Base-by-base conservation (phyloP, 192 early-diverging fungal species). In the Gonapodya sp. region DNA sequence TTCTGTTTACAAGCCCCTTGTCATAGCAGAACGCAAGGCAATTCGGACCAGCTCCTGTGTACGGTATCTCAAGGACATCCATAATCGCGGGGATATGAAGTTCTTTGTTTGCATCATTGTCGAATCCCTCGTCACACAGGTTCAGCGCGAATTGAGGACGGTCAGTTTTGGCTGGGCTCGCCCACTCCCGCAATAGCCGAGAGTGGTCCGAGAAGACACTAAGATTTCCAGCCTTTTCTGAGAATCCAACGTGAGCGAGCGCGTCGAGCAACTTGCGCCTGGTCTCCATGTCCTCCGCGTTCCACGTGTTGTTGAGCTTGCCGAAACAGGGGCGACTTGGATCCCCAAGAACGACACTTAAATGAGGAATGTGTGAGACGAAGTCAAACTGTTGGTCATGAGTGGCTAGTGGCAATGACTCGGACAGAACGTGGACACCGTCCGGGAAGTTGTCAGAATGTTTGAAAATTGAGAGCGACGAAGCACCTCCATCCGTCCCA, bases 231-330 rank as follows among this genome's bases (percentile, higher is more conserved):
- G 84, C 1, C 85, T 83, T 34, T 84, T 81, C 79, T 18, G 79
- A 79, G 33, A 36, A 31, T n/a, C 46, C 31, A 24, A 81, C 18
- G n/a, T 84, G 82, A 35, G 79, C n/a, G 16, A 89, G 82, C 2
- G 82, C 84, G 1, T 73, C 46, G 30, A 84, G 36, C 18, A 89
- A 83, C 64, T 87, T 89, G 0, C 80, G 36, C 18, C 89, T 84
- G 0, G 89, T 90, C 34, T 81, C 84, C 36, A 88, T 80, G 79
- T 90, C 89, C 78, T 90, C 89, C 16, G 82, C 36, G 82, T 90
- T 90, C 89, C 89, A 90, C 1, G 83, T 89, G 83, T 90, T 81
- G 84, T 90, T 89, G 75, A 90, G 83, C 80, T 90, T 90, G 1
- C 89, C 89, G 18, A 89, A 73, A 78, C 89, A 90, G 8, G 82